Evolutionary conservation across 768 basidiomycete species (phyloP).

Genomic region (Rossbeevera mucosa): DNA sequence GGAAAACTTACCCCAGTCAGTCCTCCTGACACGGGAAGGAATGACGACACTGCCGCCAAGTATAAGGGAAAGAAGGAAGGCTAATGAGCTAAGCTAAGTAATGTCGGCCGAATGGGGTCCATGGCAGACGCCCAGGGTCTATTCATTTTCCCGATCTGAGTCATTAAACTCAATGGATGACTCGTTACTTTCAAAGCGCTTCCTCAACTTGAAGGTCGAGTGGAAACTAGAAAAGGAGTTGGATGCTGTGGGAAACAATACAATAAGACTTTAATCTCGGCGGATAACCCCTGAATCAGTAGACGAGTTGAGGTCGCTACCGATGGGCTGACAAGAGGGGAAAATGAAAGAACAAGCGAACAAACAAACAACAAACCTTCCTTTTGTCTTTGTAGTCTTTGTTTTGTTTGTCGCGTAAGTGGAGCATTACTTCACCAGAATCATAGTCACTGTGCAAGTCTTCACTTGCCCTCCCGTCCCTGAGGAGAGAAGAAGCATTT

Average conservation of each 20-base stretch:
- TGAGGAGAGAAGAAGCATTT: background rate
- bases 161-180: background rate
- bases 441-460: too few species aligned
- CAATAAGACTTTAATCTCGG: background rate
- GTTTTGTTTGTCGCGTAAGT: constrained; percentile 2
- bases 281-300: background rate
- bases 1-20: constrained; percentile 11
- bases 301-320: background rate
- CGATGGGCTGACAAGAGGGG: background rate
- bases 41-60: constrained; percentile 18
- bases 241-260: background rate
- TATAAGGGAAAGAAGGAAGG: background rate
- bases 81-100: constrained; percentile 1
- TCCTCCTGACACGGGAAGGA: constrained; percentile 4
- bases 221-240: constrained; percentile 1
- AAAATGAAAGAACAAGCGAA: background rate
- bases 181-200: constrained; percentile 4
- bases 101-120: background rate
- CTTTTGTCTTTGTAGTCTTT: background rate
- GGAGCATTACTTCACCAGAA: constrained; percentile 10
- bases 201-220: constrained; percentile 6
- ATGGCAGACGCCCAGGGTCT: background rate
- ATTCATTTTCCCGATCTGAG: background rate
- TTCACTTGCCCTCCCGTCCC: constrained; percentile 1
- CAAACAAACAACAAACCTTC: background rate